Evolutionary conservation across 2,329 filamentous ascomycete species (phyloP).

Genomic region (Microcyclosporella mali): DNA sequence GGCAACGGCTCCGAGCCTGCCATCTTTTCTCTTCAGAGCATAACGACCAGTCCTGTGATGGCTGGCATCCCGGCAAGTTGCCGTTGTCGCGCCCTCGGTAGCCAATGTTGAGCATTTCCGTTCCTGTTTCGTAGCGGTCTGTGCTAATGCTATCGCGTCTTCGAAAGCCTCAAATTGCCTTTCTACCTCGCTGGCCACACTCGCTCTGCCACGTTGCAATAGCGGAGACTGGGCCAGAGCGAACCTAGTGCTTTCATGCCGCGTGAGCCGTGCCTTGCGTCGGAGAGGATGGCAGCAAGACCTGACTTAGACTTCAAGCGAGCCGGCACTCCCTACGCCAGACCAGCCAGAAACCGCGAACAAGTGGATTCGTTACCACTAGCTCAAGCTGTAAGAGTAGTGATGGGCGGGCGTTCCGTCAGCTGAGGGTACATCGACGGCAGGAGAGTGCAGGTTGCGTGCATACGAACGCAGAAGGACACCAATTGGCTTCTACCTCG

Average conservation of each 20-base stretch:
- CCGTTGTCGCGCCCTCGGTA: too few relatives aligned
- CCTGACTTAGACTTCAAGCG: constrained; percentile 27
- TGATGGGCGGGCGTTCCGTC: constrained; percentile 34
- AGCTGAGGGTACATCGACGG: constrained; percentile 35
- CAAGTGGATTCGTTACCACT: constrained; percentile 39
- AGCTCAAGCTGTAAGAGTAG: constrained; percentile 37
- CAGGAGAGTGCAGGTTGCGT: constrained; percentile 7
- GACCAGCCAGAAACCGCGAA: constrained; percentile 36
- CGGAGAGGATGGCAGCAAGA: constrained; percentile 35
- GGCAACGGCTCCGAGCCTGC: constrained; percentile 4
- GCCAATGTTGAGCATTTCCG: constrained; percentile 14
- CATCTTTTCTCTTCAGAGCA: too few relatives aligned
- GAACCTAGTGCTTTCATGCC: constrained; percentile 19
- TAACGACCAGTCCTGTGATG: too few relatives aligned
- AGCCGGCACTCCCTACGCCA: constrained; percentile 16
- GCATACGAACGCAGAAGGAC: constrained; percentile 17
- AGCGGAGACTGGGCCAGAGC: constrained; percentile 44
- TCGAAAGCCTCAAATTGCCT: constrained; percentile 23
- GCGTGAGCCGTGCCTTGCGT: constrained; percentile 13
- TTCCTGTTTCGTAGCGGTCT: constrained; percentile 7
- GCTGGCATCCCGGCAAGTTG: too few relatives aligned
- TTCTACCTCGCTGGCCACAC: constrained; percentile 24
- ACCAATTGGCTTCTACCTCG: constrained; percentile 14
- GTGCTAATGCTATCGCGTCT: constrained; percentile 17
- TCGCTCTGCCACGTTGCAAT: constrained; percentile 47